Conservation (phyloP, 805 yeast genomes). For the Hanseniaspora valbyensis region DNA sequence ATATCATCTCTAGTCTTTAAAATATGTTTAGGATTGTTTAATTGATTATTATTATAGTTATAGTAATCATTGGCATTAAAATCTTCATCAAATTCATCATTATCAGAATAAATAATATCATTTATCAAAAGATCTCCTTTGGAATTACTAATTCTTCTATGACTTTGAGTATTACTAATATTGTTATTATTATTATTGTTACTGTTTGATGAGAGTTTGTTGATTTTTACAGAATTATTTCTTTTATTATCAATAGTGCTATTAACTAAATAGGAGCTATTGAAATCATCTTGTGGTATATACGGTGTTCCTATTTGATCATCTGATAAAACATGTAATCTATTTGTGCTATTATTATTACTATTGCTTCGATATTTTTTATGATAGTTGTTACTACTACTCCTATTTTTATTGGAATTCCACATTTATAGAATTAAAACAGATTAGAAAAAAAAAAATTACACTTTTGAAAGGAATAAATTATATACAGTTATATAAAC, state of each 20-base stretch:
- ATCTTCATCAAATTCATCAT: neutral
- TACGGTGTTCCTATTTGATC: constrained; percentile 11
- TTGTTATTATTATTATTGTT: neutral
- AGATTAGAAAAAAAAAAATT: too few species aligned
- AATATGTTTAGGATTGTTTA: too few species aligned
- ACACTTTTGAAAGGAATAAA: too few species aligned
- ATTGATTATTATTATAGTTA: too few species aligned
- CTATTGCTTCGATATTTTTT: neutral
- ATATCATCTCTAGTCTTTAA: constrained; percentile 17
- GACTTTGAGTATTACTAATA: too few species aligned
- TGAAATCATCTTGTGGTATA: neutral
- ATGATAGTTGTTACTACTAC: neutral
- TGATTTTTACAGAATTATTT: neutral
- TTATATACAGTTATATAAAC: too few species aligned
- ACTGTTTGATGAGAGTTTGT: neutral
- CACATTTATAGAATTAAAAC: neutral
- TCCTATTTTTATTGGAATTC: neutral
- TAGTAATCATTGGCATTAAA: too few species aligned
- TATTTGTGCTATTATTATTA: neutral
- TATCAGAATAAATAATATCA: neutral
- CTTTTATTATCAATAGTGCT: neutral
- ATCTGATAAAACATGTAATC: neutral
- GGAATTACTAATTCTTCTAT: neutral
- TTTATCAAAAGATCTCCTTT: neutral
- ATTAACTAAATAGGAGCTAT: neutral